Base-by-base conservation (phyloP, 306 rosid species). In the Lathyrus aphaca region DNA sequence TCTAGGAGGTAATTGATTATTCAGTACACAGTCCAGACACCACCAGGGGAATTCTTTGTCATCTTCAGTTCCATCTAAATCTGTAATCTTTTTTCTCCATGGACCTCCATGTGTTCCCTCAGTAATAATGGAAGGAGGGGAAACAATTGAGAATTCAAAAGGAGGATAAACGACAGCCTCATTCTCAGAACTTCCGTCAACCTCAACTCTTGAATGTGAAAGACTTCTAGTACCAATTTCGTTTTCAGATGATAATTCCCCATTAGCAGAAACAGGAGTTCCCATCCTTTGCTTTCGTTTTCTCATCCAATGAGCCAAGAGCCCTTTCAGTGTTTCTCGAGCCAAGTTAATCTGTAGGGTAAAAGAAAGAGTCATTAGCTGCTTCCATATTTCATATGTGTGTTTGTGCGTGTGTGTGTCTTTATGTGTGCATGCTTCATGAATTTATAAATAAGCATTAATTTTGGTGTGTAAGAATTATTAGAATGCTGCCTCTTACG, bases 21-120 rank as follows among this genome's bases (percentile, higher is more conserved):
- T 86, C 83, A 91, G 87, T 54, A 95, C 85, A 18, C 96, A 91
- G 63, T 95, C 99, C 72, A 87, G 74, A 82, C 95, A 89, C 99
- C 99, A 95, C 82, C 81, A 83, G 8, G 99, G 99, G 53, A 95
- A 79, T 76, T 91, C 97, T 78, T 91, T 94, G 69, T 87, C 99
- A 77, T 89, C 99, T 84, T 91, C 97, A 44, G 90, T 82, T 77
- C 96, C 99, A 84, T 91, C 95, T 59, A 95, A 83, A 71, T 87
- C 91, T 44, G 95, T 91, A 74, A 89, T 86, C 76, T 84, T 87
- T 83, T 88, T 91, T 35, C 99, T 89, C 99, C 99, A 95, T 1
- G 92, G 97, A 56, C 96, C 99, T 72, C 99, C 99, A 35, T 84
- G 88, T 51, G 87, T 79, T 65, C 99, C 97, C 91, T 95, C 99